These are phyloP conservation scores for Lantana camara DNA, from an alignment of 257 asterid species.

Conservation along the genomic window DNA sequence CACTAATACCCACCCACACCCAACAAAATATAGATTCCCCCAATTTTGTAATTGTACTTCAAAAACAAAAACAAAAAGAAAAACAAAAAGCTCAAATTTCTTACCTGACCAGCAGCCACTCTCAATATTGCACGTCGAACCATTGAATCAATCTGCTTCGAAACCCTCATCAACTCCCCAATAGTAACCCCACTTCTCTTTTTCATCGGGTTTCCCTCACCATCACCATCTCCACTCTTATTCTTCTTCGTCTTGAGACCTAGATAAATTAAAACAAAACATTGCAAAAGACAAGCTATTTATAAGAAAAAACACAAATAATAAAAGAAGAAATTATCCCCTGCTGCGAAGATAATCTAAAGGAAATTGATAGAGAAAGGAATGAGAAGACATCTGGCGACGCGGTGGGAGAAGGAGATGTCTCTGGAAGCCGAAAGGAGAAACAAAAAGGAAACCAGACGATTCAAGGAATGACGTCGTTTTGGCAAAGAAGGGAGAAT, in stretches of 20 bases:
- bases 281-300: too few species aligned
- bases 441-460: too few species aligned
- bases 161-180: constrained; percentile 78
- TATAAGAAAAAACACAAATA: too few species aligned
- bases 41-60: not conserved
- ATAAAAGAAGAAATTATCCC: too few species aligned
- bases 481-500: too few species aligned
- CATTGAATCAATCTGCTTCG: constrained; percentile 82
- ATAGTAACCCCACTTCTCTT: constrained; percentile 36
- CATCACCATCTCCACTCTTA: constrained; percentile 10
- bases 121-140: constrained; percentile 76
- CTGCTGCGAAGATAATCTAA: too few species aligned
- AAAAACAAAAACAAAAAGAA: not conserved
- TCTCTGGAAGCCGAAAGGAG: too few species aligned
- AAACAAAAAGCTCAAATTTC: constrained; percentile 7
- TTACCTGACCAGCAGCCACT: constrained; percentile 88
- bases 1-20: not conserved
- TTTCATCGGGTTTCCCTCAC: constrained; percentile 25
- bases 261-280: too few species aligned
- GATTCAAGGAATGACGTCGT: too few species aligned
- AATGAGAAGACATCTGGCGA: too few species aligned
- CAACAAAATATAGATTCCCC: not conserved
- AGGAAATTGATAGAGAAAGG: too few species aligned
- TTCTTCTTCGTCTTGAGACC: constrained; percentile 65
- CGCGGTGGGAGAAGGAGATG: too few species aligned